Evolutionary conservation across 352 stramenopile genomes (phyloP).

Genomic region (Pythium sp.): DNA sequence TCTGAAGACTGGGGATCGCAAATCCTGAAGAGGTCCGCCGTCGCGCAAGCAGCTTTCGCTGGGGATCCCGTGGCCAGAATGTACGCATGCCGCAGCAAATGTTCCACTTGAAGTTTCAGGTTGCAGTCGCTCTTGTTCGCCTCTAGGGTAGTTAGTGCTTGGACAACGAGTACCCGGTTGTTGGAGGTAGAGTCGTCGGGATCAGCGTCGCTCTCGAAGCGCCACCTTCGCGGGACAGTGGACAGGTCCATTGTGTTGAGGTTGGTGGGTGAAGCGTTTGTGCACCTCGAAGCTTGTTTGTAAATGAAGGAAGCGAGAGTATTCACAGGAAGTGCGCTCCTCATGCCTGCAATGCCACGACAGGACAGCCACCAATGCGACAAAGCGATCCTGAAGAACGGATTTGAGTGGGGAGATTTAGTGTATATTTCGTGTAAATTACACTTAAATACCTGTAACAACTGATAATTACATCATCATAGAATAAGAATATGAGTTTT

Average conservation of each 20-base stretch:
- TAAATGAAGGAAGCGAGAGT: background rate
- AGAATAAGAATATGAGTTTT: background rate
- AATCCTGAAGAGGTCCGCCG: background rate
- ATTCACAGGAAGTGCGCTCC: background rate
- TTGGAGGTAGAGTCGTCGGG: background rate
- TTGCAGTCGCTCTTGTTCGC: background rate
- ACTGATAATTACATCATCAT: background rate
- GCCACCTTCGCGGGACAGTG: background rate
- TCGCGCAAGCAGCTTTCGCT: background rate
- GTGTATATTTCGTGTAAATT: background rate
- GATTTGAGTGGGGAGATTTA: background rate
- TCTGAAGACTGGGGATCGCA: background rate
- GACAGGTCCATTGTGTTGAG: background rate
- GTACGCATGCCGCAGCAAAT: background rate
- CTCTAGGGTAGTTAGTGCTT: background rate
- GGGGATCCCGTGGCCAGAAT: background rate
- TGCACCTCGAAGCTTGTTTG: background rate
- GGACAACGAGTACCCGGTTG: background rate
- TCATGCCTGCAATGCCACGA: background rate
- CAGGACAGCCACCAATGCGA: background rate
- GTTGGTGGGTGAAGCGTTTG: background rate
- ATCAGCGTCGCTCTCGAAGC: background rate
- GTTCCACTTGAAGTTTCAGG: conserved; percentile 1
- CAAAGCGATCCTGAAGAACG: background rate
- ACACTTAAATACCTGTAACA: background rate